These are phyloP conservation scores for Quercus gilva DNA, from an alignment of 306 rosid species.

Conservation along the genomic window DNA sequence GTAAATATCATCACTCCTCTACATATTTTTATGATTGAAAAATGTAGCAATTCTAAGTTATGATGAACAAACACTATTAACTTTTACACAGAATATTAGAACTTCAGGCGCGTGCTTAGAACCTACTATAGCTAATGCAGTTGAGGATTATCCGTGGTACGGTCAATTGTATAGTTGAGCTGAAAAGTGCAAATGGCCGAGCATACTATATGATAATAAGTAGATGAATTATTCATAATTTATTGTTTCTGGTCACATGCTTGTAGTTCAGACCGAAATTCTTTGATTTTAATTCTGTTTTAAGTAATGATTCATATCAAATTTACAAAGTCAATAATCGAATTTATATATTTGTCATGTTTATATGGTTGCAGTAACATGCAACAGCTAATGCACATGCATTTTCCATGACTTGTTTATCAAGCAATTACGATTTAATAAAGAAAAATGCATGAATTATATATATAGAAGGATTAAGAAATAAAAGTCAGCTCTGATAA, in stretches of 20 bases:
- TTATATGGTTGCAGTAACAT: slow-evolving; percentile 28
- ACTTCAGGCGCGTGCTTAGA: no score
- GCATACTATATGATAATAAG: not conserved
- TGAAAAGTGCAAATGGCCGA: not conserved
- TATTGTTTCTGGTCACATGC: not conserved
- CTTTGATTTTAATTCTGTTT: not conserved
- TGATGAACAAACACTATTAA: no score
- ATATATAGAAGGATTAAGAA: slow-evolving; percentile 13
- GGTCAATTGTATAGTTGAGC: not conserved
- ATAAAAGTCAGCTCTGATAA: slow-evolving; percentile 22
- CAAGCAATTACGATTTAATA: slow-evolving; percentile 24
- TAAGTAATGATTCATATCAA: not conserved
- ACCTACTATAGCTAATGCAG: no score
- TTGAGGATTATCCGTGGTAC: no score
- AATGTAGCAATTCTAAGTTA: no score
- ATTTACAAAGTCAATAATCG: slow-evolving; percentile 5
- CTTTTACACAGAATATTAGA: no score
- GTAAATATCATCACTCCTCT: no score
- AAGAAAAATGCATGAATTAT: slow-evolving; percentile 7
- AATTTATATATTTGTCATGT: not conserved
- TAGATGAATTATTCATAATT: not conserved
- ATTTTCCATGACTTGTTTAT: slow-evolving; percentile 24
- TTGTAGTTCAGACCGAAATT: not conserved
- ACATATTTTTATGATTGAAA: no score
- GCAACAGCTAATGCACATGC: slow-evolving; percentile 34